Conservation (phyloP, 345 rosid species). For the Citrus reticulata region DNA sequence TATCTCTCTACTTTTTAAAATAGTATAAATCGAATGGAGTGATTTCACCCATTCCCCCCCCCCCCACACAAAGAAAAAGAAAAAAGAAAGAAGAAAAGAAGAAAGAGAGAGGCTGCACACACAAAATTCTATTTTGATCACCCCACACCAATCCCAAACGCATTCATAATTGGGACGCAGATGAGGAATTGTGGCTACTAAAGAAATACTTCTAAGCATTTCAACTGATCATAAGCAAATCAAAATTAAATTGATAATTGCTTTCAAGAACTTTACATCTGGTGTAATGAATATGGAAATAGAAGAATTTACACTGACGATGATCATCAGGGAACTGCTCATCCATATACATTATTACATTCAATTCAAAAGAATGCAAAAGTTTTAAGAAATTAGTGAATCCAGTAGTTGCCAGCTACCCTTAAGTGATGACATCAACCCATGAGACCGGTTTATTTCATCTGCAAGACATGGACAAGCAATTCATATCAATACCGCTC, state of each 20-base stretch:
- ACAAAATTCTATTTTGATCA: too few species aligned
- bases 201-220: neutral
- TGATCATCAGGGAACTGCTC: neutral
- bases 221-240: neutral
- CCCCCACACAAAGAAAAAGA: too few species aligned
- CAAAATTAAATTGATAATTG: neutral
- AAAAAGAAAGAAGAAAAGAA: too few species aligned
- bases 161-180: too few species aligned
- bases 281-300: neutral
- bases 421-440: neutral
- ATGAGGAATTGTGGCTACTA: too few species aligned
- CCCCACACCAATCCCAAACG: too few species aligned
- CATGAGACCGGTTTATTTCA: neutral
- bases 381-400: neutral
- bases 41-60: too few species aligned
- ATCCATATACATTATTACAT: neutral
- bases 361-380: neutral
- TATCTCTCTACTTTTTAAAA: too few species aligned
- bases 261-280: neutral
- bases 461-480: conserved; percentile 1
- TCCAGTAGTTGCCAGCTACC: neutral
- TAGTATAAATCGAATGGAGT: too few species aligned
- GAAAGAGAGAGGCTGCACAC: too few species aligned
- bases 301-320: neutral
- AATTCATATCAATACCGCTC: neutral